Base-by-base conservation (phyloP, 1,284 basidiomycete genomes). In the Volvariella surrecta region DNA sequence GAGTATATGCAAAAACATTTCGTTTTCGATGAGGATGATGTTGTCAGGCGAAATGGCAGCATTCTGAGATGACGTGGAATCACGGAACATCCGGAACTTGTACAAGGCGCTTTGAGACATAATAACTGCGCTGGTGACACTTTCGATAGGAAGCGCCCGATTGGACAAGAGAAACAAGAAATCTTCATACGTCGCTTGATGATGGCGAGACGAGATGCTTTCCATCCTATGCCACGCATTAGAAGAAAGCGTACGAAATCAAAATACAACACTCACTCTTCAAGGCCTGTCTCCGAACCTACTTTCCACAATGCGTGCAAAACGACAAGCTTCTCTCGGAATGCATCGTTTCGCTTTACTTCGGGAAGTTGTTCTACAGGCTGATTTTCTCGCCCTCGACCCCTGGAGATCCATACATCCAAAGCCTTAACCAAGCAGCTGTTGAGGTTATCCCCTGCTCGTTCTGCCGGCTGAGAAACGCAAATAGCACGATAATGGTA, bases 401-500 rank as follows among this genome's bases (percentile, higher is more conserved):
- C 65, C 46, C 59, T 62, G 48, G 66, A 28, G 24, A 28, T 66
- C 70, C 74, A 77, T 35, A 67, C 64, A 30, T 85, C 80, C 48
- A 89, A 60, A 1, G 76, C 71, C 60, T 82, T 86, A 41, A 67
- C 67, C 24, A 93, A 68, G 18, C 85, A 76, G 19, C 74, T 81
- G 13, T 78, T 76, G 47, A 99, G 68, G 54, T 99, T 99, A 51
- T 87, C 83, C 3, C 80, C 75, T 1, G 92, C 92, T 1, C 89
- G 87, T 28, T 89, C 83, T 63, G 94, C 98, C 0, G 92, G 89
- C 45, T 80, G 74, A 21, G 76, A 75, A 38, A 93, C 88, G 54
- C 91, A 95, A 4, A 98, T 67, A 0, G 95, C 90, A 31, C 92
- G 83, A 57, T 94, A 94, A 63, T 97, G 95, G 59, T 94, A 83